Evolutionary conservation across 768 basidiomycete species (phyloP), one percentile per base, ranked within the genome.

Genomic region (Macrolepiota fuliginosa): DNA sequence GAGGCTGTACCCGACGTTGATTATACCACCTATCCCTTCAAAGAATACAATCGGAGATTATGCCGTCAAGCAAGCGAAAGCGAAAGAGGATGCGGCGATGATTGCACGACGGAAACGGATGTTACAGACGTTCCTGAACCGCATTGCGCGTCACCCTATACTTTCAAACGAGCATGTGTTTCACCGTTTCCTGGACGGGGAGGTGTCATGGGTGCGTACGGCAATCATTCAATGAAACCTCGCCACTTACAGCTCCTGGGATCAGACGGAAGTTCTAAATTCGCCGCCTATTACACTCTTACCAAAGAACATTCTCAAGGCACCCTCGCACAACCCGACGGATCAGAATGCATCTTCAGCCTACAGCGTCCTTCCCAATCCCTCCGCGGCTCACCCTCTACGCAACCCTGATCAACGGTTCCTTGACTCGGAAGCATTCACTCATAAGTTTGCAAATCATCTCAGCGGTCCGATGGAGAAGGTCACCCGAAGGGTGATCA

Each of bases 41-140:
- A 98, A 99, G 76, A 94, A 98, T 76, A 90, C 91, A 1, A 81
- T 99, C 40, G 87, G 93, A 7, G 97, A 98, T 68, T 99, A 99
- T 79, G 97, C 97, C 1, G 90, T 95, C 63, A 98, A 98, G 74
- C 95, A 95, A 69, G 89, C 84, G 13, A 97, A 96, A 74, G 97
- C 96, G 24, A 98, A 96, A 70, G 97, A 99, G 70, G 97, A 99
- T 72, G 87, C 88, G 2, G 83, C 90, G 1, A 85, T 98, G 79
- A 98, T 99, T 71, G 86, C 93, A 1, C 81, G 92, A 65, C 83
- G 97, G 63, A 96, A 94, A 73, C 88, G 97, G 52, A 93, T 98
- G 88, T 79, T 99, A 32, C 92, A 95, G 73, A 96, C 94, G 2
- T 99, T 98, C 76, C 78, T 99, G 49, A 96, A 96, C 70, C 85